Percentiles rank a stretch among this genome's conserved stretches.
Evolutionary conservation across 2,329 filamentous ascomycete species (phyloP).

Genomic region (Fusarium agapanthi): DNA sequence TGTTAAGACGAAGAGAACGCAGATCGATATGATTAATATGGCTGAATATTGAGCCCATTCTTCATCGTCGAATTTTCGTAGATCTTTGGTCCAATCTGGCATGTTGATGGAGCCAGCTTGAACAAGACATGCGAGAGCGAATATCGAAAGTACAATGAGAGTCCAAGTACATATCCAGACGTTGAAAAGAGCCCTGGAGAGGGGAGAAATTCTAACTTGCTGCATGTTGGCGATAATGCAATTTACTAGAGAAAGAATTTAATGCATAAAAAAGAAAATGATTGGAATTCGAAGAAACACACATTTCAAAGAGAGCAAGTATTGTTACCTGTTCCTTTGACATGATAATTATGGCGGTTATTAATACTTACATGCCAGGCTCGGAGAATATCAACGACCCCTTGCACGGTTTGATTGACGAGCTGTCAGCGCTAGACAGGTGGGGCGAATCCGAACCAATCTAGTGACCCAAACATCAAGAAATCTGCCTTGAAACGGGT

Average conservation of each 20-base stretch:
- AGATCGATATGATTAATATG: conserved; percentile 2
- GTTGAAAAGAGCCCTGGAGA: not conserved
- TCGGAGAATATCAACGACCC: conserved; percentile 5
- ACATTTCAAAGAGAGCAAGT: not conserved
- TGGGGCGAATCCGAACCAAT: conserved; percentile 12
- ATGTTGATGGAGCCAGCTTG: not conserved
- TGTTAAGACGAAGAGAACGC: not conserved
- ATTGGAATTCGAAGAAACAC: not conserved
- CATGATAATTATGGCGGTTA: not conserved
- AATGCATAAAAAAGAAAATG: not conserved
- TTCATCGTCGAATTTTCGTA: conserved; percentile 11
- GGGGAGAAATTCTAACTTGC: not conserved
- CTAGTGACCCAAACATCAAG: not conserved
- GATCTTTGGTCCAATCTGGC: conserved; percentile 25
- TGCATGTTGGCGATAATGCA: not conserved
- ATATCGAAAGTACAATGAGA: conserved; percentile 6
- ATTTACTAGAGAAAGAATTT: not conserved
- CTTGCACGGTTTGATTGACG: not conserved
- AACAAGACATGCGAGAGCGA: conserved; percentile 2
- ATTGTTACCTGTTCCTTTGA: not conserved
- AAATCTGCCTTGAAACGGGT: not conserved
- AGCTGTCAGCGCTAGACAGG: conserved; percentile 12
- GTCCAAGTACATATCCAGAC: conserved; percentile 6
- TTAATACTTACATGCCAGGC: not conserved
- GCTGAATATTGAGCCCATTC: conserved; percentile 7